Evolutionary conservation across 2,329 filamentous ascomycete species (phyloP).

Genomic region (Aureobasidium sp.): DNA sequence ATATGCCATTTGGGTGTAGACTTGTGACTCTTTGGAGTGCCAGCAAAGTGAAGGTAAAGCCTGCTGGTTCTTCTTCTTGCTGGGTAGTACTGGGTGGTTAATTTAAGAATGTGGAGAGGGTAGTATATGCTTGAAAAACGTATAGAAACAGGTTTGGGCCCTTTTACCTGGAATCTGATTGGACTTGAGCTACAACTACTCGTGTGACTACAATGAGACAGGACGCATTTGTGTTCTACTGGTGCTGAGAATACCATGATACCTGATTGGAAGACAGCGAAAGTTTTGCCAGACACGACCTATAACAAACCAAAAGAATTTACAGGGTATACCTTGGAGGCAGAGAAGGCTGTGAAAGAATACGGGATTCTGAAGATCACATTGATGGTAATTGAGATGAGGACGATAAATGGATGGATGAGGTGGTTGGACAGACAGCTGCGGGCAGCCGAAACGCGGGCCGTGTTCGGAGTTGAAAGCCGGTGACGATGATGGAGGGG

Average conservation of each 20-base stretch:
- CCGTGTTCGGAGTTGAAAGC: not conserved
- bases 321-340: no score
- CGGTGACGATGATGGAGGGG: not conserved
- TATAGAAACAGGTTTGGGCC: not conserved
- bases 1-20: not conserved
- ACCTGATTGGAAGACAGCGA: not conserved
- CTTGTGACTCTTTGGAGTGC: no score
- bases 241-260: not conserved
- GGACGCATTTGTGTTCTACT: not conserved
- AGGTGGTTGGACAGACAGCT: no score
- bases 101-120: not conserved
- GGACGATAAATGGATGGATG: no score
- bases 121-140: not conserved
- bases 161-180: not conserved
- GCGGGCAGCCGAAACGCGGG: not conserved
- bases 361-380: no score
- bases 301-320: no score
- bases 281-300: no score
- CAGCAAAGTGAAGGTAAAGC: not conserved
- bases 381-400: no score
- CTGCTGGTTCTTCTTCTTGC: not conserved
- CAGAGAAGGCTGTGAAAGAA: no score
- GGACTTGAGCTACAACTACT: not conserved
- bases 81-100: not conserved
- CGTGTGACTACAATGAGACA: not conserved